Evolutionary conservation across 2,329 filamentous ascomycete genomes (phyloP).

Genomic region (Nemania sp.): DNA sequence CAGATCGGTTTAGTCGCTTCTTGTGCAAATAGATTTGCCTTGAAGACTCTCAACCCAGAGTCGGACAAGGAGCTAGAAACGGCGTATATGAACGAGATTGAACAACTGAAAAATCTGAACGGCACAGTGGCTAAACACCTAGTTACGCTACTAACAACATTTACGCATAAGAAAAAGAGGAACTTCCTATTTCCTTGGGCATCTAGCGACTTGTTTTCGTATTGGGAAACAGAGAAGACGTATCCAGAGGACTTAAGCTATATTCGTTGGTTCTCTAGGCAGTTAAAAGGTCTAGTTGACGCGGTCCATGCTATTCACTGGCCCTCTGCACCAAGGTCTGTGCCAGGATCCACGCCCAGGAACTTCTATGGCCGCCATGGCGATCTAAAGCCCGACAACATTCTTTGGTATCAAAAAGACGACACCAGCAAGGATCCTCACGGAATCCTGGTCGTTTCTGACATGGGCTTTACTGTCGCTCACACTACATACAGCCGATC

Average conservation of each 20-base stretch:
- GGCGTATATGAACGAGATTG: neutral
- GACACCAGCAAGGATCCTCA: too few species aligned
- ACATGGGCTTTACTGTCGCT: neutral
- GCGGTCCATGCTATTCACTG: neutral
- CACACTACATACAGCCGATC: neutral
- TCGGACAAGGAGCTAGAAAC: neutral
- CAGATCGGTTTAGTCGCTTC: neutral
- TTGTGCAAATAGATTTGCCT: neutral
- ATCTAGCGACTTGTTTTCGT: neutral
- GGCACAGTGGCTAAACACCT: neutral
- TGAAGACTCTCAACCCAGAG: neutral
- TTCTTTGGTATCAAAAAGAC: neutral
- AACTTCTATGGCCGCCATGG: constrained; percentile 3
- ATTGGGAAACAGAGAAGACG: neutral
- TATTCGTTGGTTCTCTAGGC: neutral
- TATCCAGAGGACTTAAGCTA: neutral
- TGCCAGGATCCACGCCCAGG: too few species aligned
- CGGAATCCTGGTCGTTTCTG: neutral
- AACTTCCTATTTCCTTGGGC: neutral
- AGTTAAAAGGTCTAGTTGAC: neutral
- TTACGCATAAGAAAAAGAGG: neutral
- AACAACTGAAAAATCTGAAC: neutral
- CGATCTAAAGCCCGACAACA: constrained; percentile 3
- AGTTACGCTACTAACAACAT: neutral
- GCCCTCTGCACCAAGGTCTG: neutral